These are phyloP conservation scores for Neurospora sublineolata DNA, from an alignment of 495 filamentous ascomycete genomes.

Conservation along the genomic window DNA sequence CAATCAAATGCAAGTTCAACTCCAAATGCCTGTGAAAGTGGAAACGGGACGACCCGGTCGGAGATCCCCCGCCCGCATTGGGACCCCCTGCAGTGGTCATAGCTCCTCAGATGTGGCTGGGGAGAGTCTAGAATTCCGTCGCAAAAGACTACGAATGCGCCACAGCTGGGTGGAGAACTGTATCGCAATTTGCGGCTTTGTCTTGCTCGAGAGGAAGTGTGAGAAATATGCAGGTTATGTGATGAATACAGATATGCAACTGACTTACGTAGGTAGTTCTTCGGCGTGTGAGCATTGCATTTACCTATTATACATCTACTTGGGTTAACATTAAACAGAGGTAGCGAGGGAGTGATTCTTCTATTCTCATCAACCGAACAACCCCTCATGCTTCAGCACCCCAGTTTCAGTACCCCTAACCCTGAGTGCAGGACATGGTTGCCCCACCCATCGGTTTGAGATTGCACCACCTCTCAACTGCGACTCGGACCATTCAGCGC, in stretches of 20 bases:
- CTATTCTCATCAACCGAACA: not conserved
- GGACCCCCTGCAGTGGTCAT: not conserved
- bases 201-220: not conserved
- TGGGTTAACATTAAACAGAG: not conserved
- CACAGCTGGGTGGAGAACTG: not conserved
- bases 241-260: too few species aligned
- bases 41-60: not conserved
- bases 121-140: not conserved
- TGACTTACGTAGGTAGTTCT: too few species aligned
- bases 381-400: not conserved
- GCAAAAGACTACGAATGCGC: not conserved
- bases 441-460: not conserved
- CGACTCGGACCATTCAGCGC: not conserved
- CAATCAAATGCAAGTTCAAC: not conserved
- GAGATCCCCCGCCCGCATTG: not conserved
- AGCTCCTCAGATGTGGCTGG: not conserved
- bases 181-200: not conserved
- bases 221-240: too few species aligned
- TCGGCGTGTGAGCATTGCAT: too few species aligned
- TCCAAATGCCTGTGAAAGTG: not conserved
- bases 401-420: not conserved
- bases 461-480: not conserved
- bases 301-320: too few species aligned
- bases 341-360: not conserved
- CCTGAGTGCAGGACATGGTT: not conserved